These are phyloP conservation scores for Clarireedia monteithiana DNA, from an alignment of 2,329 filamentous ascomycete genomes.

Conservation along the genomic window DNA sequence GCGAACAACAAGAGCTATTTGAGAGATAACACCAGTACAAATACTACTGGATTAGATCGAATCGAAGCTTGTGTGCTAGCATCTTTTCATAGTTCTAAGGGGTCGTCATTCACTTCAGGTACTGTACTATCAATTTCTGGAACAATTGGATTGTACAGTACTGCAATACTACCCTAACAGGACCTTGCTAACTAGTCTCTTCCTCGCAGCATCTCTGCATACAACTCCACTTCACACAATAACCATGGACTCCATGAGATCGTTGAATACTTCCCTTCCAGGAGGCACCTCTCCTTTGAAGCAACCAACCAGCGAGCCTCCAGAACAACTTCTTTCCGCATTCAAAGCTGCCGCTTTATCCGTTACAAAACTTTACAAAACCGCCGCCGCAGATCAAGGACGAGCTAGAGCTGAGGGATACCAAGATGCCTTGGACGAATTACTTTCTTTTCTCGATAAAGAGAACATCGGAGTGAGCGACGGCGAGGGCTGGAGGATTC, in stretches of 20 bases:
- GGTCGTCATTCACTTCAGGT: not conserved
- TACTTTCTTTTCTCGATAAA: constrained; percentile 77
- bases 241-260: constrained; percentile 56
- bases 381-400: constrained; percentile 68
- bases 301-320: constrained; percentile 35
- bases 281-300: constrained; percentile 37
- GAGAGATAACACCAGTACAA: too few relatives aligned
- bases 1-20: too few relatives aligned
- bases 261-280: constrained; percentile 54
- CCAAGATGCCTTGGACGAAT: constrained; percentile 86
- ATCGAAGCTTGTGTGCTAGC: not conserved
- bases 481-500: constrained; percentile 62
- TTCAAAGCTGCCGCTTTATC: constrained; percentile 91
- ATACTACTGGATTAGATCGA: too few relatives aligned
- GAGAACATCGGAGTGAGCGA: constrained; percentile 71
- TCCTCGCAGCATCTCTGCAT: not conserved
- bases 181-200: constrained; percentile 6
- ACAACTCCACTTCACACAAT: constrained; percentile 5
- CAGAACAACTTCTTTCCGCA: constrained; percentile 62
- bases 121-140: not conserved
- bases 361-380: constrained; percentile 95
- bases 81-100: not conserved
- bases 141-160: not conserved
- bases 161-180: not conserved
- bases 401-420: constrained; percentile 76